Conservation (phyloP, 1,139 yeast species). For the Geotrichum klebahnii region DNA sequence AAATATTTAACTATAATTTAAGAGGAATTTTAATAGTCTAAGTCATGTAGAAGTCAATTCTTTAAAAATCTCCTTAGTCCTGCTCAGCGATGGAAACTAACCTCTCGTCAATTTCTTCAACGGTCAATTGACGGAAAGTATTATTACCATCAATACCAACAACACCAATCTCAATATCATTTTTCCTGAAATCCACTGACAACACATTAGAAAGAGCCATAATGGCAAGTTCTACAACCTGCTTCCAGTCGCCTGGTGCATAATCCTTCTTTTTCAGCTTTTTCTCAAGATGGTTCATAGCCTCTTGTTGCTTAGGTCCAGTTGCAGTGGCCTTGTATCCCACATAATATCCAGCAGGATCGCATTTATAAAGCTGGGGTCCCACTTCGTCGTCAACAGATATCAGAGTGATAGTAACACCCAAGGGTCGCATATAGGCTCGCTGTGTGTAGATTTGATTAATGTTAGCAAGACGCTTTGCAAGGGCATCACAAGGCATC, state of each 20-base stretch:
- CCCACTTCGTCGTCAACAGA: slow-evolving; percentile 86
- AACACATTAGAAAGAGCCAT: slow-evolving; percentile 77
- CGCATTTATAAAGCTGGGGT: slow-evolving; percentile 88
- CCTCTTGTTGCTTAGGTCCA: slow-evolving; percentile 97
- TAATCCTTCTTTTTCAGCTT: slow-evolving; percentile 72
- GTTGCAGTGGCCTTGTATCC: slow-evolving; percentile 92
- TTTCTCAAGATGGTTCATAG: slow-evolving; percentile 85
- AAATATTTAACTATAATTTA: neutral
- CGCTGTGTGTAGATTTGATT: slow-evolving; percentile 95
- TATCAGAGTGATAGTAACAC: slow-evolving; percentile 85
- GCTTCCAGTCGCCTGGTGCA: slow-evolving; percentile 82
- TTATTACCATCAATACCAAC: slow-evolving; percentile 51
- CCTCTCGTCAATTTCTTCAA: slow-evolving; percentile 91
- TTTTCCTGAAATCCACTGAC: slow-evolving; percentile 89
- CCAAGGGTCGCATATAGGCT: slow-evolving; percentile 98
- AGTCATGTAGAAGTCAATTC: neutral
- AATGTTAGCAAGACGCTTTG: slow-evolving; percentile 91
- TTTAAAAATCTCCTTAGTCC: slow-evolving; percentile 48
- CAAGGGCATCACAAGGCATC: slow-evolving; percentile 91
- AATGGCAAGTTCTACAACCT: slow-evolving; percentile 85
- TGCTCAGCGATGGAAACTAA: slow-evolving; percentile 92
- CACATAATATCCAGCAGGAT: slow-evolving; percentile 94
- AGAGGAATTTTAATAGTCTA: too few species aligned
- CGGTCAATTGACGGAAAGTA: slow-evolving; percentile 60
- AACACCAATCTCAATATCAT: slow-evolving; percentile 89